Percentiles rank a stretch among this genome's conserved stretches.
Evolutionary conservation across 176 grass and related monocot species (phyloP).

Genomic region (Triticum dicoccoides): DNA sequence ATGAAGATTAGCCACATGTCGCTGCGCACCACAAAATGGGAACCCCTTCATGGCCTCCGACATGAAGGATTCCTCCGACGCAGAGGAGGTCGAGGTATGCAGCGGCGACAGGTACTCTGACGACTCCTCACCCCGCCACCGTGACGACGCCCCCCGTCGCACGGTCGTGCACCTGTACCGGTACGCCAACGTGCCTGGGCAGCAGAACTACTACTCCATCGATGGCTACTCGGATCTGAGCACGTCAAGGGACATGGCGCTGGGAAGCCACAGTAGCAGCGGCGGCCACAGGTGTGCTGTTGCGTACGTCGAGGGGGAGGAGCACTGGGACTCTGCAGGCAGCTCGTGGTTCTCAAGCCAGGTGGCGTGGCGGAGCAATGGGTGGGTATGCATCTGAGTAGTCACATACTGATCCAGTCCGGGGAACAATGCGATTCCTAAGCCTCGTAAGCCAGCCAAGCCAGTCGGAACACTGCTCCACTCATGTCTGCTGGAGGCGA

Average conservation of each 20-base stretch:
- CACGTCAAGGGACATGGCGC: conserved; percentile 43
- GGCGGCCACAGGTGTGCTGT: conserved; percentile 30
- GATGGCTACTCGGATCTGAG: conserved; percentile 89
- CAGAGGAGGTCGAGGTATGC: conserved; percentile 61
- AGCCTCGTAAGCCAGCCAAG: conserved; percentile 10
- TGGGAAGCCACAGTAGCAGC: conserved; percentile 39
- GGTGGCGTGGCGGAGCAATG: conserved; percentile 26
- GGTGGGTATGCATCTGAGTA: conserved; percentile 39
- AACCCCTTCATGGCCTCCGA: conserved; percentile 64
- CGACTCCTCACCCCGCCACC: conserved; percentile 62
- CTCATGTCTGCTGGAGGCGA: conserved; percentile 29
- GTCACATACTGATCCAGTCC: conserved; percentile 39
- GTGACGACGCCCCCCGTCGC: conserved; percentile 20
- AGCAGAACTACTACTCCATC: conserved; percentile 68
- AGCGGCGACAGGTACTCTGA: conserved; percentile 63
- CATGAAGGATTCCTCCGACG: conserved; percentile 84
- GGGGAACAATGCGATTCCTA: conserved; percentile 35
- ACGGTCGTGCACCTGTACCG: conserved; percentile 26
- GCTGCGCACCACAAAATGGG: conserved; percentile 32
- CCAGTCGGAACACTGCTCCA: conserved; percentile 20
- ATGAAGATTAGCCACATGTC: conserved; percentile 65
- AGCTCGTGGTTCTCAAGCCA: conserved; percentile 80
- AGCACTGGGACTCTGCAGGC: conserved; percentile 62
- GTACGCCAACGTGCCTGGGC: conserved; percentile 35
- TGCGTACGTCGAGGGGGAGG: conserved; percentile 56